phyloP scores from a whole-genome alignment of 306 rosid species.

The Quercus gilva region DNA sequence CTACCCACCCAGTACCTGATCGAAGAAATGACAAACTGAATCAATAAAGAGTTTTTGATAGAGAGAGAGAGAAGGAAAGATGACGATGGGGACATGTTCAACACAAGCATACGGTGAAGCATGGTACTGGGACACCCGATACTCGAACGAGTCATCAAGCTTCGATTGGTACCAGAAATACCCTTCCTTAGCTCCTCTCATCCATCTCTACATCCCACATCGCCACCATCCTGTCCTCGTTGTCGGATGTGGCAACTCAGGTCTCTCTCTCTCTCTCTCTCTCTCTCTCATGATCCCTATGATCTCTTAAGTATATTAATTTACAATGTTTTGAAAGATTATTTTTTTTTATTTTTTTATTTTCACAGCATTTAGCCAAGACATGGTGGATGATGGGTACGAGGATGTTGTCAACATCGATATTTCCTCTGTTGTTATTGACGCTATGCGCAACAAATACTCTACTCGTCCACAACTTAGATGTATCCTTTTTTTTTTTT shows the following conservation, averaged over 20 bases:
- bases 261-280: conserved; percentile 15
- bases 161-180: conserved; percentile 95
- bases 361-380: conserved; percentile 64
- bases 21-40: too few species aligned
- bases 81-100: conserved; percentile 33
- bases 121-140: conserved; percentile 89
- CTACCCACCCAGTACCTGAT: too few species aligned
- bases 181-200: conserved; percentile 62
- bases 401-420: conserved; percentile 70
- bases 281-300: not conserved
- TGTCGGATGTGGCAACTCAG: conserved; percentile 86
- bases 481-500: conserved; percentile 38
- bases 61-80: not conserved
- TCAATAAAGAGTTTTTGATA: too few species aligned
- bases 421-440: conserved; percentile 69
- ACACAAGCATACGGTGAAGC: conserved; percentile 82
- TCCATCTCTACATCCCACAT: conserved; percentile 53
- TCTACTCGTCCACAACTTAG: conserved; percentile 47
- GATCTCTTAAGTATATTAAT: not conserved
- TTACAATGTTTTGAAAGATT: not conserved
- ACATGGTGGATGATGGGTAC: conserved; percentile 78
- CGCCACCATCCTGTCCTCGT: conserved; percentile 43
- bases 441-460: conserved; percentile 69
- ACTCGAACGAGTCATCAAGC: conserved; percentile 60
- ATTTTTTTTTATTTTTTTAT: not conserved